phyloP scores from a whole-genome alignment of 2,329 filamentous ascomycete genomes.

The Fusarium begoniae region DNA sequence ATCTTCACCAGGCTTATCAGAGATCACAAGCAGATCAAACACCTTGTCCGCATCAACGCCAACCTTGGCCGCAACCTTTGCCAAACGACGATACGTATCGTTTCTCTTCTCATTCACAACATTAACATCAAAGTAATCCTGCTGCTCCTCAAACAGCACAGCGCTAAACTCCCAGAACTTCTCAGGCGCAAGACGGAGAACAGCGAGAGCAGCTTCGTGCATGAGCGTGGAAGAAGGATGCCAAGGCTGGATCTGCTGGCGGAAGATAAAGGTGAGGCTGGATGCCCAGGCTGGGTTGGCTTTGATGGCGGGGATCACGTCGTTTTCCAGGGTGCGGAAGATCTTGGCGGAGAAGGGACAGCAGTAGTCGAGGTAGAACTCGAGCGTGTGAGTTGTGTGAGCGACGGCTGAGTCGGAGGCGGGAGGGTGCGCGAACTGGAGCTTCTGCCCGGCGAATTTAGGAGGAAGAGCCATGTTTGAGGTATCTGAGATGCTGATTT shows the following conservation, averaged over 20 bases:
- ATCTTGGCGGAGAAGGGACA: constrained; percentile 77
- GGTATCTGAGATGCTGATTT: not conserved
- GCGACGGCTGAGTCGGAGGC: constrained; percentile 49
- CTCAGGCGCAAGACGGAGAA: constrained; percentile 73
- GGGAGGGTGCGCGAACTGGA: constrained; percentile 57
- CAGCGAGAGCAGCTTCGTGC: constrained; percentile 86
- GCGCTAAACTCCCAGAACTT: constrained; percentile 85
- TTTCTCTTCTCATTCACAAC: constrained; percentile 88
- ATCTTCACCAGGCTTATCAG: constrained; percentile 71
- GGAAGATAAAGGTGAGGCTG: constrained; percentile 80
- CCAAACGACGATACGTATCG: constrained; percentile 81
- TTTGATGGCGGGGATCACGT: constrained; percentile 72
- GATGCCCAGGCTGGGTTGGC: constrained; percentile 64
- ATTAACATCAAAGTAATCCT: constrained; percentile 83
- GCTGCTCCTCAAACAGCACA: constrained; percentile 72
- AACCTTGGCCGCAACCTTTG: constrained; percentile 73
- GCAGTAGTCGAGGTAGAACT: constrained; percentile 86
- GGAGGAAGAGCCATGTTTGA: constrained; percentile 76
- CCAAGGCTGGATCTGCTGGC: constrained; percentile 94
- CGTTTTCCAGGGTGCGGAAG: constrained; percentile 78
- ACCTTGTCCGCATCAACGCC: constrained; percentile 77
- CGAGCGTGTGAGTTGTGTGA: constrained; percentile 65
- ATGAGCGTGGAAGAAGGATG: constrained; percentile 84
- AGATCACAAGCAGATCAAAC: constrained; percentile 73
- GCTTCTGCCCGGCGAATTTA: constrained; percentile 78